phyloP scores from a whole-genome alignment of 331 rosid species.

The Acacia pycnantha region DNA sequence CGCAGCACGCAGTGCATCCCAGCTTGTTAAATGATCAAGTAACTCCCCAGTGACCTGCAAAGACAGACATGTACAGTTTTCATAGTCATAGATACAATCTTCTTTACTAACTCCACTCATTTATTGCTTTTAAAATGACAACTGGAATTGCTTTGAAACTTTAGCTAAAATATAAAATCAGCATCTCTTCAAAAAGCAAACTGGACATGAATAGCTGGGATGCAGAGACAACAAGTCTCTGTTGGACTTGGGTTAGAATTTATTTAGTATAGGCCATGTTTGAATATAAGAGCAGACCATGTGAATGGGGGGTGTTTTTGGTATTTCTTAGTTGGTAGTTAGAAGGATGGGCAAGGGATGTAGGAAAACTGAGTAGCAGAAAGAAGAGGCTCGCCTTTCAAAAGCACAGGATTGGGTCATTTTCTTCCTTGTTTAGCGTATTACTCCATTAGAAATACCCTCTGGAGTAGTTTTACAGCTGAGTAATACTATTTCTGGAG shows the following conservation, averaged over 20 bases:
- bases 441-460: neutral
- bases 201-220: neutral
- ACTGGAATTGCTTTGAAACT: neutral
- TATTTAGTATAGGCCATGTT: neutral
- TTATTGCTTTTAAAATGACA: neutral
- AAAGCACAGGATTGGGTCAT: neutral
- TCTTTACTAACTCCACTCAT: neutral
- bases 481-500: neutral
- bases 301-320: too few species aligned
- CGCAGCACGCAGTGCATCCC: slow-evolving; percentile 93
- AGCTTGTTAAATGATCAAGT: slow-evolving; percentile 66
- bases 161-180: neutral
- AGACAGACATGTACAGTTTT: neutral
- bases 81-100: slow-evolving; percentile 9
- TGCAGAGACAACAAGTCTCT: neutral
- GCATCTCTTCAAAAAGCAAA: neutral
- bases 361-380: neutral
- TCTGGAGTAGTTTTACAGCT: neutral
- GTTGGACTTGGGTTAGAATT: neutral
- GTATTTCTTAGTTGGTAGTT: neutral
- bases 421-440: neutral
- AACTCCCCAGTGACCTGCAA: slow-evolving; percentile 90
- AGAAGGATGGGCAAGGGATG: neutral
- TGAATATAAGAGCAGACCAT: too few species aligned
- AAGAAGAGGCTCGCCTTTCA: neutral